These are phyloP conservation scores for Phytophthora nicotianae DNA, from an alignment of 352 stramenopile genomes.

Conservation along the genomic window DNA sequence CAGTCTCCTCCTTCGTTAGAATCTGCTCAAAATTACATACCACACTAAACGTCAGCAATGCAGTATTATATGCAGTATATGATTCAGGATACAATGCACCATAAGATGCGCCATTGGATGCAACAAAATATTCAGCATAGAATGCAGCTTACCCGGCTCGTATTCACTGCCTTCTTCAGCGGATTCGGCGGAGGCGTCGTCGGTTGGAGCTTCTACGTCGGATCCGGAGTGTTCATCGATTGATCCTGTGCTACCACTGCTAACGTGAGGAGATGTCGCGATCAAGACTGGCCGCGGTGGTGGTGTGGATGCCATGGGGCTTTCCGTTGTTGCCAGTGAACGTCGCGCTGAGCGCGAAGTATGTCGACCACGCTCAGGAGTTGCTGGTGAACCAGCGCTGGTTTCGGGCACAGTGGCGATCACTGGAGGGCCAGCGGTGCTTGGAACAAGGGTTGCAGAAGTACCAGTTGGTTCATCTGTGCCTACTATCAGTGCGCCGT, in stretches of 20 bases:
- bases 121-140: conserved; percentile 2
- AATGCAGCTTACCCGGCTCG: no score
- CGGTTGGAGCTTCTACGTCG: not conserved
- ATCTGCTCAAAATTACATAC: not conserved
- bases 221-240: not conserved
- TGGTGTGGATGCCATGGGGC: not conserved
- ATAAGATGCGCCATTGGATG: conserved; percentile 13
- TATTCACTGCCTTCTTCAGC: not conserved
- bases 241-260: not conserved
- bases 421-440: no score
- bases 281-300: not conserved
- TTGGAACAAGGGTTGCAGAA: no score
- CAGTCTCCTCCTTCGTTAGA: not conserved
- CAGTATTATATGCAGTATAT: not conserved
- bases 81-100: not conserved
- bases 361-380: not conserved
- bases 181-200: not conserved
- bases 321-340: not conserved
- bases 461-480: no score
- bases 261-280: not conserved
- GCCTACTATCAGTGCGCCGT: not conserved
- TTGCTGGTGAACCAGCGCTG: not conserved
- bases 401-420: no score
- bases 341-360: not conserved
- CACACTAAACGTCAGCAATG: not conserved